Percentiles rank a stretch among this genome's conserved stretches.
Evolutionary conservation across 2,329 filamentous ascomycete species (phyloP).

Genomic region (Ilyonectria mors-panacis): DNA sequence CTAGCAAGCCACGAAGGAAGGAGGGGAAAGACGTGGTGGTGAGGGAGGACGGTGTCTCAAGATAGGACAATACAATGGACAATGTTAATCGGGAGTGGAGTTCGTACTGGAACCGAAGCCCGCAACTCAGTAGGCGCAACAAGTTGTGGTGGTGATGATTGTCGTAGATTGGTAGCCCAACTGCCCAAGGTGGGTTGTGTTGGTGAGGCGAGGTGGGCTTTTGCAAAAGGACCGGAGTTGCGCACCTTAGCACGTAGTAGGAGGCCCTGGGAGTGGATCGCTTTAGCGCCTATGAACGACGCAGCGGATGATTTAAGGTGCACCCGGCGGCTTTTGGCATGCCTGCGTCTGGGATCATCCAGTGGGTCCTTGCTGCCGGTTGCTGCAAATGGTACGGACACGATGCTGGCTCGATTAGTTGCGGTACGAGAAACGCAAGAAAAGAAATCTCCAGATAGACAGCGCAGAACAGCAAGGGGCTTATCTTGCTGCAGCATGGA

Average conservation of each 20-base stretch:
- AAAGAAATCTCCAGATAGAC: slow-evolving; percentile 8
- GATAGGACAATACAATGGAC: background rate
- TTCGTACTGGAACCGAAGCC: background rate
- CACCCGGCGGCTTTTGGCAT: slow-evolving; percentile 45
- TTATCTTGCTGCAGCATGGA: slow-evolving; percentile 42
- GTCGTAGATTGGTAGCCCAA: slow-evolving; percentile 5
- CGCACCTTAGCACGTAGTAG: slow-evolving; percentile 17
- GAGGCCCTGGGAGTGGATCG: slow-evolving; percentile 47
- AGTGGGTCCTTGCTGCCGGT: slow-evolving; percentile 20
- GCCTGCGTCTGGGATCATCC: slow-evolving; percentile 21
- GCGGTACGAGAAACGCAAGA: slow-evolving; percentile 5
- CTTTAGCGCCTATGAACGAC: slow-evolving; percentile 44
- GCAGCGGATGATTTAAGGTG: slow-evolving; percentile 50
- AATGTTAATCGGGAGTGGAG: slow-evolving; percentile 4
- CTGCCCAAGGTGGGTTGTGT: slow-evolving; percentile 12
- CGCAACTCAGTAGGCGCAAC: slow-evolving; percentile 12
- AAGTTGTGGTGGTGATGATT: background rate
- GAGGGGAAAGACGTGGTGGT: background rate
- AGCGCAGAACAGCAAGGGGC: slow-evolving; percentile 16
- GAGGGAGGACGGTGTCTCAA: background rate
- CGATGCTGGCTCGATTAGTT: slow-evolving; percentile 21
- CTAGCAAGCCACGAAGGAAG: slow-evolving; percentile 10
- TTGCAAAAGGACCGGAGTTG: slow-evolving; percentile 46
- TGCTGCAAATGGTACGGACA: slow-evolving; percentile 15
- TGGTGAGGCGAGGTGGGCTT: slow-evolving; percentile 23